Conservation (phyloP, 1,284 basidiomycete species). For the Tilletia caries region DNA sequence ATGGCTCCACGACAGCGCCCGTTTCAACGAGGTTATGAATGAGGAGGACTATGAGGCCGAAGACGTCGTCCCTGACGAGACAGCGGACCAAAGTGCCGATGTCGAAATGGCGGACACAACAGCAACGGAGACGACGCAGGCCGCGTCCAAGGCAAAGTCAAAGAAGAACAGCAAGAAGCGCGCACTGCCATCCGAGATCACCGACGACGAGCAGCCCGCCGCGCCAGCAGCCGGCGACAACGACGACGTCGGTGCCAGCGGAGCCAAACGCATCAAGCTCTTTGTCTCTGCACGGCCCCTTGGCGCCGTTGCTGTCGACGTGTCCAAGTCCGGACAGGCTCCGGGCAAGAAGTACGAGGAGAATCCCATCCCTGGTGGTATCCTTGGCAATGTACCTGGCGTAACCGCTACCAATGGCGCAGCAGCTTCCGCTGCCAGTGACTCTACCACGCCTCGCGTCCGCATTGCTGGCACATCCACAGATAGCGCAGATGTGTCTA, state of each 20-base stretch:
- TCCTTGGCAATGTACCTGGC: constrained; percentile 46
- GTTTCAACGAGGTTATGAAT: constrained; percentile 53
- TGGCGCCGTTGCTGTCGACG: constrained; percentile 47
- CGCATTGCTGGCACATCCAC: constrained; percentile 25
- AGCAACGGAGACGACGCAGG: neutral
- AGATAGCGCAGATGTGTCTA: constrained; percentile 36
- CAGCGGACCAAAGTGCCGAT: constrained; percentile 2
- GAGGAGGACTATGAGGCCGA: constrained; percentile 52
- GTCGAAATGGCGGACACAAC: constrained; percentile 16
- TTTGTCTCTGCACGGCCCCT: constrained; percentile 44
- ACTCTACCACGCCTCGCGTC: neutral
- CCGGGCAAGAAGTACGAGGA: constrained; percentile 52
- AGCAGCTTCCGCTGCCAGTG: neutral
- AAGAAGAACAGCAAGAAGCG: constrained; percentile 38
- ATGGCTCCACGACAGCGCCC: constrained; percentile 47
- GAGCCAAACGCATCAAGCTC: constrained; percentile 49
- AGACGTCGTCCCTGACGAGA: constrained; percentile 21
- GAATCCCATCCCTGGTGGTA: constrained; percentile 43
- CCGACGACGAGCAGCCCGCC: constrained; percentile 26
- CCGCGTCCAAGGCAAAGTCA: neutral
- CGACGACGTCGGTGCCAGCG: constrained; percentile 5
- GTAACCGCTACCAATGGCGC: constrained; percentile 16
- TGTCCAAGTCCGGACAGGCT: constrained; percentile 41
- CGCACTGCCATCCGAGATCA: constrained; percentile 47
- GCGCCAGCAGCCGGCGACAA: constrained; percentile 24